Base-by-base conservation (phyloP, 2,329 filamentous ascomycete genomes). In the Falciphora oryzae region DNA sequence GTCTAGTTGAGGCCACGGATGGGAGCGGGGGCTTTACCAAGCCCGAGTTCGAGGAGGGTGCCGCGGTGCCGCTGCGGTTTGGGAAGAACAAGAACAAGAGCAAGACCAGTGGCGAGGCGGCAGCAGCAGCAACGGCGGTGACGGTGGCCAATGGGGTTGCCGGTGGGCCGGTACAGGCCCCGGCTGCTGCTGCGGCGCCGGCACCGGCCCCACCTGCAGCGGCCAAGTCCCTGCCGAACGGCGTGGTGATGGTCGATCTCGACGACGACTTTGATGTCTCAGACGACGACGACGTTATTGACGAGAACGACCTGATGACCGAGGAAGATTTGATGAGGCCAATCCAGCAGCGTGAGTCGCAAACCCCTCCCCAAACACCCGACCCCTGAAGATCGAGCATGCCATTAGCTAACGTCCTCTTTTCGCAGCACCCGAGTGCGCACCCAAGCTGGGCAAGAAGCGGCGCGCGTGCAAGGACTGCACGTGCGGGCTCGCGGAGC, bases 391-490 rank as follows among this genome's bases (percentile, higher is more conserved):
- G 4, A 3, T 50, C 22, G n/a, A 11, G 4, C 1, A 13, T 35
- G 10, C 4, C 6, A 14, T 25, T 25, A 59, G 50, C 67, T 66
- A 61, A 66, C 66, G 50, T 32, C 18, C 14, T 44, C 28, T 32
- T 14, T n/a, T 35, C 28, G 65, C 67, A 85, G 93, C 95, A 63
- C 85, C 89, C 31, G 92, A 96, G 74, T 99, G 95, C 76, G 87
- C 89, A 66, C 93, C 94, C 61, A 92, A 95, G 78, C 84, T 89
- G 59, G 92, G 91, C 65, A 96, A 96, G 81, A 89, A 94, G 70
- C 89, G 94, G 64, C 89, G 93, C 67, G 93, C 95, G 65, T 99
- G 95, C 83, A 98, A 99, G 79, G 95, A 99, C 80, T 99, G 95
- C 81, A 94, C 91, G 11, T 99, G 95, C 74, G 95, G 95, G 62